Conservation (phyloP, 2,329 filamentous ascomycete genomes). For the Talaromyces sp. region DNA sequence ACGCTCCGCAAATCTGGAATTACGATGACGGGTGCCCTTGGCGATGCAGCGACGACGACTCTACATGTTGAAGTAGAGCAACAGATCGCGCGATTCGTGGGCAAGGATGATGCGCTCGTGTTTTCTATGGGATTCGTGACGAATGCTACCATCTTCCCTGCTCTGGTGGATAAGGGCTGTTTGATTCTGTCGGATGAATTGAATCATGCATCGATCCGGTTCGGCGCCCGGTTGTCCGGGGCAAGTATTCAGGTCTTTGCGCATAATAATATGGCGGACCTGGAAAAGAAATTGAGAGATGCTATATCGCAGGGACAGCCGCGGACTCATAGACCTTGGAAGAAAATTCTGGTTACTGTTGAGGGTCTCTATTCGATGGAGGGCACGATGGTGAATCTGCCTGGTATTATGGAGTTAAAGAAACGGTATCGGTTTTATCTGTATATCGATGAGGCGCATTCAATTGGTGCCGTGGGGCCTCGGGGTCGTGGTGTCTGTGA, state of each 20-base stretch:
- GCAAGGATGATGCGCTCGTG: constrained; percentile 86
- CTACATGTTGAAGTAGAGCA: constrained; percentile 81
- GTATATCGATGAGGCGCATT: constrained; percentile 93
- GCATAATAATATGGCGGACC: constrained; percentile 85
- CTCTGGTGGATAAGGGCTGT: constrained; percentile 83
- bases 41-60: constrained; percentile 78
- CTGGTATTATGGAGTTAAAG: constrained; percentile 77
- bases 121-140: constrained; percentile 98
- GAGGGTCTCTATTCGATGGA: constrained; percentile 98
- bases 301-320: constrained; percentile 92
- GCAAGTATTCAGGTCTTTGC: constrained; percentile 91
- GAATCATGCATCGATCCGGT: constrained; percentile 93
- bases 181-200: constrained; percentile 92
- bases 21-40: constrained; percentile 71
- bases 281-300: constrained; percentile 80
- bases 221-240: constrained; percentile 83
- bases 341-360: constrained; percentile 92
- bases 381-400: constrained; percentile 92
- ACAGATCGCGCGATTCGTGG: constrained; percentile 81
- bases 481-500: constrained; percentile 90
- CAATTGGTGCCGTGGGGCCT: constrained; percentile 83
- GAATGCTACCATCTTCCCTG: constrained; percentile 88
- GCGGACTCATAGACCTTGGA: constrained; percentile 92
- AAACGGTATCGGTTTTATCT: constrained; percentile 93
- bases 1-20: constrained; percentile 78